Base-by-base conservation (phyloP, 345 rosid genomes). In the Aethionema arabicum region DNA sequence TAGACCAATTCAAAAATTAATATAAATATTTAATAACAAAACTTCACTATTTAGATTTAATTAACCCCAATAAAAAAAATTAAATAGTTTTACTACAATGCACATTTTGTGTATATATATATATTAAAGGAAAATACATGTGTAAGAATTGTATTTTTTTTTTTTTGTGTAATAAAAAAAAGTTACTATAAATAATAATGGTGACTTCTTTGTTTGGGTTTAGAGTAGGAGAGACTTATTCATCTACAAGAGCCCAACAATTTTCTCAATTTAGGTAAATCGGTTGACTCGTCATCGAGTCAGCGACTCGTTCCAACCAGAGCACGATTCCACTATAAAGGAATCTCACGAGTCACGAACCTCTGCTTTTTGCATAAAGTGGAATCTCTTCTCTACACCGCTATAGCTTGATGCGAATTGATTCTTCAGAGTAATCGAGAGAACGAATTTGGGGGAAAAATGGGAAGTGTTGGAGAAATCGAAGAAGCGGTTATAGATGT, bases 391-490 rank as follows among this genome's bases (percentile, higher is more conserved):
- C 27, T 21, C 27, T 2, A 21, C 27, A 21, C 27, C 27, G 27
- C 27, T 1, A 21, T 21, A 21, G 27, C 2, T 21, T 15, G n/a
- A 42, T n/a, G 47, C 52, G 15, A 29, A 16, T 27, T 54, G 11
- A 60, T 43, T 42, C 10, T 48, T 12, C 14, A 62, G 32, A 59
- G 54, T n/a, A 11, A 53, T 21, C 42, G 54, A 49, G 40, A 59
- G 57, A 46, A 3, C 35, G 29, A 39, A 11, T 21, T 21, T 29
- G 46, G 56, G 37, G 21, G 7, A 32, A 15, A 70, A 54, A 77
- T 81, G 86, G 85, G 79, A 31, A 72, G 59, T 46, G 33, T 54
- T 4, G 61, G 65, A 64, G 78, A 70, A 40, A 69, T 44, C 64
- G 54, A 64, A 3, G 69, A 72, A 11, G 8, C 38, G 14, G 73